Evolutionary conservation across 257 asterid species (phyloP), one percentile per base, ranked within the genome.

Genomic region (Forsythia viridissima): DNA sequence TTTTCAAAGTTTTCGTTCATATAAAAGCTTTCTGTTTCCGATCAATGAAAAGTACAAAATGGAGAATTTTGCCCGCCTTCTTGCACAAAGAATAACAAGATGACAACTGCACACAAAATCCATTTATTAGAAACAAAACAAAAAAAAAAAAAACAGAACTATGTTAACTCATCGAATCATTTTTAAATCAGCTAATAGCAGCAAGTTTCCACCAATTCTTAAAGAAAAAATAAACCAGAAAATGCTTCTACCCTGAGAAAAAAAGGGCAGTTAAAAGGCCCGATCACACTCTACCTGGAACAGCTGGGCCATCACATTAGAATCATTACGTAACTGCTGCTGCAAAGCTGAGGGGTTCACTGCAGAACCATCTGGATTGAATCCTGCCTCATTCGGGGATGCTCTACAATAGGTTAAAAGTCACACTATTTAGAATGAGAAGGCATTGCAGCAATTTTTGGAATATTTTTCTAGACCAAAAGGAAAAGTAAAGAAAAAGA

Each of bases 281-380:
- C 40, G 51, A 20, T 82, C 67, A 73, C 67, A 73, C 77, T 57
- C 61, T 86, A 95, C 99, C 97, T 93, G 98, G 85, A 95, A 91
- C 67, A 95, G 88, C 66, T 89, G 98, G 75, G 93, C 91, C 97
- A 95, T 93, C 82, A 88, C 34, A 88, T 91, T 89, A 76, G 99
- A 86, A 86, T 93, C 98, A 51, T 86, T 86, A 61, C 98, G 92
- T 70, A 95, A 36, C 78, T 92, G 97, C 87, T 91, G 97, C 86
- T 95, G 99, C 89, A 93, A 92, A 63, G 98, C 96, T 43, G 97
- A 83, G 52, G 99, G 97, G 74, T 95, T 89, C 72, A 85, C 92
- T 70, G 99, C 99, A 20, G 99, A 92, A 72, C 99, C 99, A 83
- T 95, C 99, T 5, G 93, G 91, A 83, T 92, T 93, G 88, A 92